Evolutionary conservation across 306 rosid genomes (phyloP), one percentile per base, ranked within the genome.

Genomic region (Styphnolobium japonicum): DNA sequence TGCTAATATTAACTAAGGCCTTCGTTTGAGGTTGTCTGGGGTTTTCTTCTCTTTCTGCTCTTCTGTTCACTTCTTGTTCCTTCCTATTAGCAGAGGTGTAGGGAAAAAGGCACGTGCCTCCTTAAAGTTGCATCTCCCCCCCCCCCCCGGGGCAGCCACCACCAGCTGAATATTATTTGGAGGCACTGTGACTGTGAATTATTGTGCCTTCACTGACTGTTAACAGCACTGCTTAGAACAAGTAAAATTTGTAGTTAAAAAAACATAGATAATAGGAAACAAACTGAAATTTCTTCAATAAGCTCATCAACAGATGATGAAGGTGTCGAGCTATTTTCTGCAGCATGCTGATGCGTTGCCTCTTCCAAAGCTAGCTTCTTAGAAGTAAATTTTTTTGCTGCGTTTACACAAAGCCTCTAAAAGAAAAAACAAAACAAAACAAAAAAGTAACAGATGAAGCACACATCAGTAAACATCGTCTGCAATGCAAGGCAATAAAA

Each of bases 251-350:
- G 42, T 4, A 46, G 25, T 45, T 43, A 39, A 74, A 56, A 64
- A 58, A 29, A n/a, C n/a, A 69, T 34, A 33, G 71, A 61, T 67
- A 37, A 40, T 21, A 60, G 71, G 65, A 68, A 85, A 85, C 97
- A 78, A 61, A 94, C 98, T 73, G 91, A 85, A 80, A 92, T 88
- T 57, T 91, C 97, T 82, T 78, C 88, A 77, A 71, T 77, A 65
- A 91, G 86, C 83, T 92, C 98, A 62, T 88, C 93, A 77, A 82
- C 92, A 58, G 88, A 87, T 72, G 97, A 88, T 42, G 83, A 82
- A 76, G 85, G 67, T 42, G 90, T 82, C 46, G 87, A 82, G 53
- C 27, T 86, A 71, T 87, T 86, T 76, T 85, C 93, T 15, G 86
- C 91, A 67, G 68, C 88, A 75, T 51, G 73, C 31, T 84, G 76